phyloP scores from a whole-genome alignment of 495 filamentous ascomycete species.

The Ramalina intermedia region DNA sequence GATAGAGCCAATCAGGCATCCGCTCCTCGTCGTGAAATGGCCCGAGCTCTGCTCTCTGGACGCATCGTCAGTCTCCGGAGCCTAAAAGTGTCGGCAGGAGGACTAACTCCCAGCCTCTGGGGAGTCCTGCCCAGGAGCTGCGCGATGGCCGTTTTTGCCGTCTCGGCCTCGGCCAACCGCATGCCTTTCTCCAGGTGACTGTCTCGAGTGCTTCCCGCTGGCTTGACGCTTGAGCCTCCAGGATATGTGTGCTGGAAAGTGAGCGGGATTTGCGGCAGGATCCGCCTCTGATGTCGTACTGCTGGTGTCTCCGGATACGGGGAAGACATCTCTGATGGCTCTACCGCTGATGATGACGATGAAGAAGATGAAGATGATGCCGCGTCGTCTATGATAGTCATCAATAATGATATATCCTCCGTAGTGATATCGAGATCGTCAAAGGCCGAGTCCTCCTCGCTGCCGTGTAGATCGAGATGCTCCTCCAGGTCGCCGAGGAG shows the following conservation, averaged over 20 bases:
- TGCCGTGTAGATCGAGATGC: constrained; percentile 61
- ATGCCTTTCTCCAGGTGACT: constrained; percentile 15
- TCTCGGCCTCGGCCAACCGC: constrained; percentile 29
- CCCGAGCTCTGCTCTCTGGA: constrained; percentile 55
- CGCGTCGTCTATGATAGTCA: not conserved
- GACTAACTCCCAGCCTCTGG: constrained; percentile 30
- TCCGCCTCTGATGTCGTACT: not conserved
- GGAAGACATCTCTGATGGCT: not conserved
- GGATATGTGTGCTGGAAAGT: no score
- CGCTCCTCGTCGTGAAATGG: constrained; percentile 72
- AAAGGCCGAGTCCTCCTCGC: constrained; percentile 25
- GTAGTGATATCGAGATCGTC: not conserved
- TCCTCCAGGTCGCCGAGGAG: constrained; percentile 45
- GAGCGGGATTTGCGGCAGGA: no score
- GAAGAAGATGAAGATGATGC: not conserved
- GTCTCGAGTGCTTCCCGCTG: no score
- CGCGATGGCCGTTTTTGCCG: not conserved
- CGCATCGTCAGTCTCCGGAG: constrained; percentile 22
- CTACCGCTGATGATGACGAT: not conserved
- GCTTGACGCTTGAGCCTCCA: no score
- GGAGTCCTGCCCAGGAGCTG: not conserved
- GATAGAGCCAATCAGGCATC: constrained; percentile 73
- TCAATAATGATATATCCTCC: not conserved
- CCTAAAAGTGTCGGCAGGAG: not conserved
- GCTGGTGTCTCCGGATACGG: not conserved